Evolutionary conservation across 495 filamentous ascomycete species (phyloP).

Genomic region (Penicillium paxilli): DNA sequence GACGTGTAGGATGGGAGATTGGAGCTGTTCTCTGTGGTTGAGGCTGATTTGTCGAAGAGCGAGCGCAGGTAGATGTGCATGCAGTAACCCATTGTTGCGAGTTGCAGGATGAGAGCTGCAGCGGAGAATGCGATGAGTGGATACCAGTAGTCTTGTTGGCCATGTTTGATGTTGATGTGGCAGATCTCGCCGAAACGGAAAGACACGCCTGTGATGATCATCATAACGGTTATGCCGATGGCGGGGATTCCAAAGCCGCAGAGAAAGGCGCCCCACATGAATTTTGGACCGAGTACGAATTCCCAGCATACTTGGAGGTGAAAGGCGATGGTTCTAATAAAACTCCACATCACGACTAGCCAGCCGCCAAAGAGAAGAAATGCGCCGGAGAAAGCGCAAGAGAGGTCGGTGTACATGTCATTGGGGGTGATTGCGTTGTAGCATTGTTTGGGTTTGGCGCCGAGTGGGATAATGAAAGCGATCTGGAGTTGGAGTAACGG

Average conservation of each 20-base stretch:
- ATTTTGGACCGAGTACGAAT: conserved; percentile 79
- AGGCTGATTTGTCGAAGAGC: conserved; percentile 64
- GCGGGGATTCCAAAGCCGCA: conserved; percentile 82
- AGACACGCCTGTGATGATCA: conserved; percentile 87
- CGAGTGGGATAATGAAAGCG: conserved; percentile 90
- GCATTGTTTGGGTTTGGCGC: conserved; percentile 76
- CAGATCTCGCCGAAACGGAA: conserved; percentile 90
- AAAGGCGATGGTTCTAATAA: conserved; percentile 85
- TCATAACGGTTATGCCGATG: conserved; percentile 67
- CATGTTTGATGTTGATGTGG: conserved; percentile 85
- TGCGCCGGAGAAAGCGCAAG: conserved; percentile 86
- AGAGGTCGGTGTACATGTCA: conserved; percentile 78
- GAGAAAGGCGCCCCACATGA: conserved; percentile 83
- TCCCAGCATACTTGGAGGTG: conserved; percentile 99
- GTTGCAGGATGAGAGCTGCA: conserved; percentile 78
- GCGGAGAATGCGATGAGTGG: conserved; percentile 79
- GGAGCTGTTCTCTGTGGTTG: conserved; percentile 65
- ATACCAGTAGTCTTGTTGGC: conserved; percentile 84
- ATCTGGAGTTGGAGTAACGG: conserved; percentile 20
- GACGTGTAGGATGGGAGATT: conserved; percentile 74
- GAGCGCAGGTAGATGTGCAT: conserved; percentile 89
- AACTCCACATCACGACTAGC: conserved; percentile 80
- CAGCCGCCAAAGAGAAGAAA: conserved; percentile 84
- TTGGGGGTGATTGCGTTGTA: conserved; percentile 89
- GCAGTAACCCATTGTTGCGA: conserved; percentile 85